Evolutionary conservation across 768 basidiomycete species (phyloP).

Genomic region (Lentinula lateritia): DNA sequence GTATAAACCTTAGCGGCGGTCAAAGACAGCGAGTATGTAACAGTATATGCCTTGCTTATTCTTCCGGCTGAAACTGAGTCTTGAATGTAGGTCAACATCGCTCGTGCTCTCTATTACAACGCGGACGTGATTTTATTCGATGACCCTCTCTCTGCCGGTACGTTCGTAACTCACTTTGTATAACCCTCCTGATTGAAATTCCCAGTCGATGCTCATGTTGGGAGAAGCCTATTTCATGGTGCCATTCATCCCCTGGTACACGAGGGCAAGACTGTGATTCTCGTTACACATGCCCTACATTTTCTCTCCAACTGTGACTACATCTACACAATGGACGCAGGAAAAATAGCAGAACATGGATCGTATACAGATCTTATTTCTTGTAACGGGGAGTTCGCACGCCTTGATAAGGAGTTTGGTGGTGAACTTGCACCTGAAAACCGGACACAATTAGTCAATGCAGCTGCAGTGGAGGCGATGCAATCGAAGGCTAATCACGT

Average conservation of each 20-base stretch:
- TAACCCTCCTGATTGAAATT: background rate
- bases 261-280: slow-evolving; percentile 44
- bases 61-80: background rate
- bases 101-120: slow-evolving; percentile 60
- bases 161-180: background rate
- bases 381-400: slow-evolving; percentile 47
- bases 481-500: slow-evolving; percentile 31
- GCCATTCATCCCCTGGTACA: slow-evolving; percentile 49
- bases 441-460: slow-evolving; percentile 11
- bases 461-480: slow-evolving; percentile 21
- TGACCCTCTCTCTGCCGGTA: slow-evolving; percentile 61
- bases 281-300: slow-evolving; percentile 54
- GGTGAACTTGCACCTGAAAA: slow-evolving; percentile 34
- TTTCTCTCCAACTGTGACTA: slow-evolving; percentile 48
- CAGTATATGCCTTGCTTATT: background rate
- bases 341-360: slow-evolving; percentile 41
- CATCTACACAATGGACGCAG: slow-evolving; percentile 41
- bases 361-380: slow-evolving; percentile 48
- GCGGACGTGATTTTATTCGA: slow-evolving; percentile 60
- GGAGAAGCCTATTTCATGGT: slow-evolving; percentile 58
- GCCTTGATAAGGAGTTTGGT: slow-evolving; percentile 58
- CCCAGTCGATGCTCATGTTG: slow-evolving; percentile 71
- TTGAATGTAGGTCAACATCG: slow-evolving; percentile 52
- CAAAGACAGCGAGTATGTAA: slow-evolving; percentile 51
- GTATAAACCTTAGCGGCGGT: slow-evolving; percentile 62